Evolutionary conservation across 2,329 filamentous ascomycete genomes (phyloP).

Genomic region (Endocalyx cinctus): DNA sequence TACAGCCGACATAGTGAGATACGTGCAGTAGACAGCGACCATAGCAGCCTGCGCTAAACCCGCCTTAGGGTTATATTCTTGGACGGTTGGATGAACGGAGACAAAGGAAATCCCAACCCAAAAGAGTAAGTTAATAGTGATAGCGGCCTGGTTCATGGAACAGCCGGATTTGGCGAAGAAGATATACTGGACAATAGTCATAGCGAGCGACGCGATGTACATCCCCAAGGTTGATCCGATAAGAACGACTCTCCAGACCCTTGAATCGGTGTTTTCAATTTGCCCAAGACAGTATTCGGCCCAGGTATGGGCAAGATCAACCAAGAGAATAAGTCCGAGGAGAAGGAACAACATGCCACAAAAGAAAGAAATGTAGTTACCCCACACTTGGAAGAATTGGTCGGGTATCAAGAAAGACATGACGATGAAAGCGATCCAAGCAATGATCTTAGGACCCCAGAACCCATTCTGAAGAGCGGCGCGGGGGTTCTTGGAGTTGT

Average conservation of each 20-base stretch:
- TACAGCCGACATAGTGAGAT: conserved; percentile 95
- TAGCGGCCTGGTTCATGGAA: conserved; percentile 93
- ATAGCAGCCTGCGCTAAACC: conserved; percentile 96
- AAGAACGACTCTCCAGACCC: conserved; percentile 77
- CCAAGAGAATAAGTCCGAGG: conserved; percentile 83
- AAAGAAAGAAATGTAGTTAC: conserved; percentile 84
- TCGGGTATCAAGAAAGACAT: conserved; percentile 95
- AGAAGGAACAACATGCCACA: conserved; percentile 92
- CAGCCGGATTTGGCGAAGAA: conserved; percentile 84
- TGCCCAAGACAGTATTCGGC: conserved; percentile 92
- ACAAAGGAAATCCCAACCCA: conserved; percentile 76
- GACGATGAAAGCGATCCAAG: conserved; percentile 82
- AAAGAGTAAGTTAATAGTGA: conserved; percentile 86
- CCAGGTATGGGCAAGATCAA: conserved; percentile 95
- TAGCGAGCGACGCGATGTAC: conserved; percentile 84
- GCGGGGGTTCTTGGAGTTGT: conserved; percentile 79
- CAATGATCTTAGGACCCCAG: conserved; percentile 93
- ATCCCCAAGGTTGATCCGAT: conserved; percentile 91
- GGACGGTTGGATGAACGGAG: conserved; percentile 84
- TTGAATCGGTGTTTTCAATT: conserved; percentile 85
- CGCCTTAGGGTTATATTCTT: conserved; percentile 88
- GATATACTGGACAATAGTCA: conserved; percentile 96
- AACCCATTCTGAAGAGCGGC: conserved; percentile 95
- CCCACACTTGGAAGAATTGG: conserved; percentile 90
- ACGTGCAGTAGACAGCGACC: conserved; percentile 97